Evolutionary conservation across 1,139 yeast species (phyloP).

Genomic region (Taiozyma sp.): DNA sequence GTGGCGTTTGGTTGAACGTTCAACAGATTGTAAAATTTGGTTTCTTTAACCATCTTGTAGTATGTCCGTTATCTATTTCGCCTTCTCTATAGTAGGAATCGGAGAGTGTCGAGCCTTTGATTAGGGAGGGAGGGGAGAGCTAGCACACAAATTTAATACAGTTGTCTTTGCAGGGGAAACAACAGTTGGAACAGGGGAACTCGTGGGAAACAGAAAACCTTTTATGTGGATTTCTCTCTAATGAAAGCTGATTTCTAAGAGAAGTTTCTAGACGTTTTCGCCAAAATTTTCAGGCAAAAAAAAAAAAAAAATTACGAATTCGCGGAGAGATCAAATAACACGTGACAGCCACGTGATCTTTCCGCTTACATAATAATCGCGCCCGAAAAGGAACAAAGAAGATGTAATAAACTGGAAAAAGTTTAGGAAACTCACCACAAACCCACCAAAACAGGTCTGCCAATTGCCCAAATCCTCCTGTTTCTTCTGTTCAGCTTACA

Average conservation of each 20-base stretch:
- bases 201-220: background rate
- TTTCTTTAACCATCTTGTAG: conserved; percentile 76
- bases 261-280: background rate
- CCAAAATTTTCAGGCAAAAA: background rate
- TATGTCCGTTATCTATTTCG: background rate
- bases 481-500: background rate
- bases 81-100: background rate
- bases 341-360: background rate
- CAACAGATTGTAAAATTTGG: conserved; percentile 79
- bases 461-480: background rate
- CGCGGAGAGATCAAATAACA: background rate
- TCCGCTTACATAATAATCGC: background rate
- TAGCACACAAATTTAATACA: background rate
- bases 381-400: background rate
- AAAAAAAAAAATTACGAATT: background rate
- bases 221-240: background rate
- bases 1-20: conserved; percentile 80
- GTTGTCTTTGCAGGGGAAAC: background rate
- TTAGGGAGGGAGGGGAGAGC: background rate
- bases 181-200: background rate
- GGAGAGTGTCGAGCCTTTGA: background rate
- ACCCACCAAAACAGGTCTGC: background rate
- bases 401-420: background rate
- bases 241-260: background rate
- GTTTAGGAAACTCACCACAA: background rate